Base-by-base conservation (phyloP, 2,329 filamentous ascomycete species). In the Beauveria pseudobassiana region DNA sequence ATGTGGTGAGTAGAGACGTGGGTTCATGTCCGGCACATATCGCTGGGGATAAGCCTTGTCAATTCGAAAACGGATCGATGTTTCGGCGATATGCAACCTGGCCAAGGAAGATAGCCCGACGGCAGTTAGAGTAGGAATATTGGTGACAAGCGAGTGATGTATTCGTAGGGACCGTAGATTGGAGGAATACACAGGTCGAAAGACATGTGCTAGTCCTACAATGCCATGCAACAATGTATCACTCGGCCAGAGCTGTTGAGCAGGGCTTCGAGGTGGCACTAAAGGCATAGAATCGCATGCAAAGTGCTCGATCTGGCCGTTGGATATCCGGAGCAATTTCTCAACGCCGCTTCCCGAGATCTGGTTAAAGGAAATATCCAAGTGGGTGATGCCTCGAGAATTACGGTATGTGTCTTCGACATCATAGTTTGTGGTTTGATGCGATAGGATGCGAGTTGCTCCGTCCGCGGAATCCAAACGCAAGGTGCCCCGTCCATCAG, bases 111-210 rank as follows among this genome's bases (percentile, higher is more conserved):
- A 74, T 4, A 79, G 66, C 10, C 71, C 72, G 1, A 74, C 70
- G 8, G 74, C 70, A 5, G 73, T 63, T 4, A 85, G 64, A 0
- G 78, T 79, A 2, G 80, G 80, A 9, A 83, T 74, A 46, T 78
- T 76, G 0, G 85, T 87, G 6, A 87, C 77, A 2, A 86, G 65
- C 0, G 84, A 87, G 68, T 87, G 85, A 57, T 87, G 85, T 6
- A 85, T 73, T 14, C 80, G 78, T 1, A 87, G 70, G 1, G 73
- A 73, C 38, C 80, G 78, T 5, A 87, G 72, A 64, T 82, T 82
- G 1, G 80, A 78, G 1, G 81, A 82, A 56, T 81, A 72, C 0
- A 81, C 77, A 0, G 83, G 82, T 0, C 83, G 77, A 60, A 84
- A 78, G 9, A 81, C 65, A 65, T 83, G 75, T 0, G 77, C 72